Base-by-base conservation (phyloP, 257 asterid genomes). In the Paulownia fortunei region DNA sequence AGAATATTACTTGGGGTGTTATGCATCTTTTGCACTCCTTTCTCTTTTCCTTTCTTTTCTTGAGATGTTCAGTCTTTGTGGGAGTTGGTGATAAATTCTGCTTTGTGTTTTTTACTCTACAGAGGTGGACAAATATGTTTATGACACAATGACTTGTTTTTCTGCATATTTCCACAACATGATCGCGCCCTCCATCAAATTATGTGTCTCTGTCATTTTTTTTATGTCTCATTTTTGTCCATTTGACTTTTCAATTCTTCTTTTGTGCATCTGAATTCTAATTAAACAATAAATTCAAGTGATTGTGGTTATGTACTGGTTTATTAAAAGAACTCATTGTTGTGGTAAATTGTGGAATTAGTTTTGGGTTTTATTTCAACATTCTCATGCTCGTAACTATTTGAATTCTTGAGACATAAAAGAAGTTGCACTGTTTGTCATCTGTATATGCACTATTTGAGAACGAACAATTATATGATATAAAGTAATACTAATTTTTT, bases 221-320 rank as follows among this genome's bases (percentile, higher is more conserved):
- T n/a, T 55, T 18, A 8, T 11, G 26, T 41, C 18, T 3, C 26
- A 12, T 13, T 51, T 52, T 34, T n/a, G 66, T 68, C 58, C 63
- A 13, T 69, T 36, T 39, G 67, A 67, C 63, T 66, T 54, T 34
- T 18, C 49, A 44, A 26, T 26, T 70, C 13, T 51, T 24, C 46
- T 68, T 62, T 64, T 30, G 6, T 26, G 52, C 71, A 56, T 69
- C 32, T 56, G 54, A n/a, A 55, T 55, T 51, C 44, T 9, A 72
- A 16, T 3, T 51, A 37, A 26, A 18, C 32, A 69, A 13, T 0
- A 34, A 46, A 15, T 51, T 36, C 32, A 16, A 69, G 16, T 69
- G 26, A 15, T 24, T 11, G 26, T 32, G 69, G 26, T 27, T 62
- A 4, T 32, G 26, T 62, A 34, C 26, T 32, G 24, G 47, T 62